Percentiles rank a stretch among this genome's conserved stretches.
Conservation (phyloP, 192 early-diverging fungal species). For the Coemansia sp. region DNA sequence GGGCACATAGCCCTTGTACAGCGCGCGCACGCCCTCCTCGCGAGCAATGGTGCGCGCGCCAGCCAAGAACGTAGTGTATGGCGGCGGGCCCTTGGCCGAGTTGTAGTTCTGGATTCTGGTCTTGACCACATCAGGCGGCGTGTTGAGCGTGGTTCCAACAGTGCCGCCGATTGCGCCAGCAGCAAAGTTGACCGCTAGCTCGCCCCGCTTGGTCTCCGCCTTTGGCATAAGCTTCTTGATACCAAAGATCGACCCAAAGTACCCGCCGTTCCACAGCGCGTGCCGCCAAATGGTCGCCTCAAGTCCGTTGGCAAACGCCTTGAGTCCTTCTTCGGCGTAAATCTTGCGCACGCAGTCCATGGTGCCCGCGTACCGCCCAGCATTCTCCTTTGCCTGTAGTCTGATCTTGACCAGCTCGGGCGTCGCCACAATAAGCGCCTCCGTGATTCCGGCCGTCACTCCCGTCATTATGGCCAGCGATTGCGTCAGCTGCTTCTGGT, state of each 20-base stretch:
- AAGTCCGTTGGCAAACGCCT: conserved; percentile 86
- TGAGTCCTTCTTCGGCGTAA: conserved; percentile 72
- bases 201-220: conserved; percentile 74
- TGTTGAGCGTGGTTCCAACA: conserved; percentile 90
- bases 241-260: conserved; percentile 66
- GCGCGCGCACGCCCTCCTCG: conserved; percentile 84
- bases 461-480: conserved; percentile 81
- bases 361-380: conserved; percentile 82
- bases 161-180: conserved; percentile 93
- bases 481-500: conserved; percentile 73
- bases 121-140: conserved; percentile 96
- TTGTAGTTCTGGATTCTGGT: conserved; percentile 90
- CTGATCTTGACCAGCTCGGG: conserved; percentile 96
- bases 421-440: conserved; percentile 86
- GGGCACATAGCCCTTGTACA: conserved; percentile 96
- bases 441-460: conserved; percentile 87
- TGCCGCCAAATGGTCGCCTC: conserved; percentile 95
- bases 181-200: conserved; percentile 81
- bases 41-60: conserved; percentile 71
- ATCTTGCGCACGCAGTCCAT: conserved; percentile 80
- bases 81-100: conserved; percentile 62
- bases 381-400: conserved; percentile 87
- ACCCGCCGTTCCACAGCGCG: conserved; percentile 92
- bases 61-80: conserved; percentile 89
- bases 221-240: conserved; percentile 79